These are phyloP conservation scores for Trichoderma sp. DNA, from an alignment of 2,329 filamentous ascomycete genomes.

Conservation along the genomic window DNA sequence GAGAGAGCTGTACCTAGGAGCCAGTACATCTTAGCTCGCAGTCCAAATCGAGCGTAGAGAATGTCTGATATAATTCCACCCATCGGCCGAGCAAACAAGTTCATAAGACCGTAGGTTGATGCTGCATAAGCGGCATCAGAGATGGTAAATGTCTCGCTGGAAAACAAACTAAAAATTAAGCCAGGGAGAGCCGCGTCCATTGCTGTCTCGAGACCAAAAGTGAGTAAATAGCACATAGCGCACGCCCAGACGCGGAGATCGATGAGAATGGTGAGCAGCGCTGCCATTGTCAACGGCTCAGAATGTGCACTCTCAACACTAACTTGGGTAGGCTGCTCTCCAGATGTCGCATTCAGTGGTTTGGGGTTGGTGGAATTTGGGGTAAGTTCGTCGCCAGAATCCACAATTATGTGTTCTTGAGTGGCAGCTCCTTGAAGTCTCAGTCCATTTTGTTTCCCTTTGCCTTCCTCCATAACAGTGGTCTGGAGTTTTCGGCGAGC, in stretches of 20 bases:
- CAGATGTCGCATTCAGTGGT: background rate
- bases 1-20: conserved; percentile 53
- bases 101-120: conserved; percentile 70
- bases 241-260: conserved; percentile 55
- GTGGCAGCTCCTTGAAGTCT: background rate
- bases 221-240: conserved; percentile 56
- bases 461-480: conserved; percentile 52
- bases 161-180: conserved; percentile 57
- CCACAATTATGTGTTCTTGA: background rate
- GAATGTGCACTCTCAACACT: background rate
- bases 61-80: conserved; percentile 59
- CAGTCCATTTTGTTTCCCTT: conserved; percentile 39
- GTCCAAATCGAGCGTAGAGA: conserved; percentile 42
- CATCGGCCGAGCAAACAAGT: conserved; percentile 64
- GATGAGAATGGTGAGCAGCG: conserved; percentile 46
- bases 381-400: background rate
- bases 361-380: background rate
- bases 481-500: conserved; percentile 60
- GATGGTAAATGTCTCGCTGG: conserved; percentile 55
- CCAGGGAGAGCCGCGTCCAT: conserved; percentile 59
- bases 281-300: conserved; percentile 31
- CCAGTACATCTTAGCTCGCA: conserved; percentile 48
- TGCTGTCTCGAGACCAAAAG: conserved; percentile 61
- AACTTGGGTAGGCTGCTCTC: background rate
- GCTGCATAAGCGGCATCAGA: conserved; percentile 54